Evolutionary conservation across 441 rosid species (phyloP).

Genomic region (Erodium trifolium): DNA sequence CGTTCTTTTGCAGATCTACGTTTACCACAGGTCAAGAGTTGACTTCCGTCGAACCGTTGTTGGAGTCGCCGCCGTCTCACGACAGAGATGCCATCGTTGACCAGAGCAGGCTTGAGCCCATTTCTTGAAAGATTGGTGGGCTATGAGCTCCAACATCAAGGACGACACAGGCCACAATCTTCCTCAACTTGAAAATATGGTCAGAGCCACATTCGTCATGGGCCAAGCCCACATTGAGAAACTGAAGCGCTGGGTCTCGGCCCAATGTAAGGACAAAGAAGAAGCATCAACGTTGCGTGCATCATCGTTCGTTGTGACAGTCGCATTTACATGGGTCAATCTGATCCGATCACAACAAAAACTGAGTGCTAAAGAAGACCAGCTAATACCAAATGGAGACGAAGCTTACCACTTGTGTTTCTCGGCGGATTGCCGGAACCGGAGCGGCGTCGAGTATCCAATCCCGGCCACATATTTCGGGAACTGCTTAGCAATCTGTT

Average conservation of each 20-base stretch:
- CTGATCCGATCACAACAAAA: not conserved
- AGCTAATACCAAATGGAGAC: not conserved
- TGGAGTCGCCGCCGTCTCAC: not conserved
- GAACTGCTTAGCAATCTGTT: conserved; percentile 23
- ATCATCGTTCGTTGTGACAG: conserved; percentile 12
- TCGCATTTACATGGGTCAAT: conserved; percentile 8
- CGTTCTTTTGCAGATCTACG: conserved; percentile 15
- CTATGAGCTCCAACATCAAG: no score
- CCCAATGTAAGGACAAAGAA: not conserved
- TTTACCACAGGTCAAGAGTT: not conserved
- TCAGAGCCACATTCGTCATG: conserved; percentile 32
- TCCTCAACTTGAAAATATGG: not conserved
- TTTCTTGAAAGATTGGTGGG: no score
- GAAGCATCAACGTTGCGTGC: not conserved
- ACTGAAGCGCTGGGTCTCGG: conserved; percentile 23
- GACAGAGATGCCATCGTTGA: not conserved
- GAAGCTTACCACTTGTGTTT: conserved; percentile 10
- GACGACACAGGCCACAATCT: not conserved
- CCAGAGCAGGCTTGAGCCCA: conserved; percentile 12
- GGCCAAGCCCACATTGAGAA: conserved; percentile 18
- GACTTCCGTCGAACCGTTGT: conserved; percentile 15
- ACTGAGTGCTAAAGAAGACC: no score
- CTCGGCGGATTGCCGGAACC: conserved; percentile 24
- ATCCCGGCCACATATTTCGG: conserved; percentile 32
- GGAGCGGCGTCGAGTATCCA: conserved; percentile 7